phyloP scores from a whole-genome alignment of 78 protist genomes.

The Cavenderia fasciculata region DNA sequence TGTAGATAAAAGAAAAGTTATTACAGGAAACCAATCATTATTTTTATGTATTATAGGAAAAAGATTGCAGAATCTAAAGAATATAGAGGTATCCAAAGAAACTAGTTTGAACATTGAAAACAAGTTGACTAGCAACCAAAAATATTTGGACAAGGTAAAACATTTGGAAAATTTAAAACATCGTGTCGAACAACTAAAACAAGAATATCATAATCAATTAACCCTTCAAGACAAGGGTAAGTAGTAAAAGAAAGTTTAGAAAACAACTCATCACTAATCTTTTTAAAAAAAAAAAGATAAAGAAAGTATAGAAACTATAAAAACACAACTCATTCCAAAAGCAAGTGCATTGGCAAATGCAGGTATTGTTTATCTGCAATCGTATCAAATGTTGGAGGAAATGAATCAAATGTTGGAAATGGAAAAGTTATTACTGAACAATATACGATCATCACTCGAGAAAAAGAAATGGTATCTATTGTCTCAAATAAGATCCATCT shows the following conservation, averaged over 20 bases:
- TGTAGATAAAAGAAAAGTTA: constrained; percentile 28
- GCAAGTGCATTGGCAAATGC: constrained; percentile 41
- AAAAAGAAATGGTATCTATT: constrained; percentile 68
- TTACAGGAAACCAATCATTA: constrained; percentile 19
- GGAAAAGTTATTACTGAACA: constrained; percentile 9
- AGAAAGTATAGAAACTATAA: constrained; percentile 16
- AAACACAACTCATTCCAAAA: constrained; percentile 25
- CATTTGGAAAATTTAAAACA: constrained; percentile 10
- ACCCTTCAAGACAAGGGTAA: constrained; percentile 2
- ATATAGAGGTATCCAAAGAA: neutral
- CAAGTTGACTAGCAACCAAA: constrained; percentile 1
- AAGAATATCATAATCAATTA: constrained; percentile 31
- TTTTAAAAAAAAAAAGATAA: constrained; percentile 13
- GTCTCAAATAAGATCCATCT: constrained; percentile 57
- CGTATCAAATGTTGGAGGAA: neutral
- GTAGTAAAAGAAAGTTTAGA: neutral
- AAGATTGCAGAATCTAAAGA: constrained; percentile 16
- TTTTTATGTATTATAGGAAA: constrained; percentile 27
- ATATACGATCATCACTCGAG: constrained; percentile 17
- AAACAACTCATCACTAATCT: neutral
- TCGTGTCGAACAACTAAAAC: constrained; percentile 16
- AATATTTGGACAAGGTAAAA: constrained; percentile 17
- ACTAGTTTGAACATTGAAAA: constrained; percentile 26
- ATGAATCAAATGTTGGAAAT: constrained; percentile 24
- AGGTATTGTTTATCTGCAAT: constrained; percentile 3